Percentiles rank a stretch among this genome's conserved stretches.
These are phyloP conservation scores for Chaetomiaceae sp. DNA, from an alignment of 2,329 filamentous ascomycete genomes.

Conservation along the genomic window DNA sequence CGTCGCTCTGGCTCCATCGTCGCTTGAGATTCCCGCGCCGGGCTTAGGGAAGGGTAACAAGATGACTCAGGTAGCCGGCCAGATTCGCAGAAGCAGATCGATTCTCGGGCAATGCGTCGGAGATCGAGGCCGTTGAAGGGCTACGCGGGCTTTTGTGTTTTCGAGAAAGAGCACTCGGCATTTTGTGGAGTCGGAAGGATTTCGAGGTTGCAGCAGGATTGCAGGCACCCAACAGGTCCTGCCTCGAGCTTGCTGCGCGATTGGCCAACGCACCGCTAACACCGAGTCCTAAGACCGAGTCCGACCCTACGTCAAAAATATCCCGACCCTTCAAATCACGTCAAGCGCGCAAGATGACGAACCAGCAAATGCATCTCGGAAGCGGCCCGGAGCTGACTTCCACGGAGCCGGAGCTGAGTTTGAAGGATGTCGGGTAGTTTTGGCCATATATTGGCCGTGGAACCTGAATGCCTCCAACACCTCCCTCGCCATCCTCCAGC, in stretches of 20 bases:
- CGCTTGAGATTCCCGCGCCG: background rate
- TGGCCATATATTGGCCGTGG: too few species aligned
- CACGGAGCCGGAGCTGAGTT: too few species aligned
- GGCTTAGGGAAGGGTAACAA: background rate
- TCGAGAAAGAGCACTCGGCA: background rate
- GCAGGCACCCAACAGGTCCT: too few species aligned
- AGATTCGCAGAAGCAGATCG: background rate
- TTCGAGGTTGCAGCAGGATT: too few species aligned
- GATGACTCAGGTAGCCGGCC: background rate
- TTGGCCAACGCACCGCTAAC: background rate
- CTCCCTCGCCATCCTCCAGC: too few species aligned
- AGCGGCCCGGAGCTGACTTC: too few species aligned
- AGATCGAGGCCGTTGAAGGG: background rate
- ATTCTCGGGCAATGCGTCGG: background rate
- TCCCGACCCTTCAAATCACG: background rate
- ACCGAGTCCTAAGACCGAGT: constrained; percentile 2
- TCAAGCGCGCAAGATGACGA: background rate
- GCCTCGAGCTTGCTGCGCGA: background rate
- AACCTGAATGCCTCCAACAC: too few species aligned
- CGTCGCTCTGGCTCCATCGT: constrained; percentile 18
- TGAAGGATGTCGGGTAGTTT: too few species aligned
- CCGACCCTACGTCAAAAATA: background rate
- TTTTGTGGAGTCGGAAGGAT: constrained; percentile 9
- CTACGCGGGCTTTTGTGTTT: constrained; percentile 1
- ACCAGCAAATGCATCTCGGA: background rate